Percentiles rank a stretch among this genome's conserved stretches.
Evolutionary conservation across 2,329 filamentous ascomycete genomes (phyloP).

Genomic region (Tothia fuscella): DNA sequence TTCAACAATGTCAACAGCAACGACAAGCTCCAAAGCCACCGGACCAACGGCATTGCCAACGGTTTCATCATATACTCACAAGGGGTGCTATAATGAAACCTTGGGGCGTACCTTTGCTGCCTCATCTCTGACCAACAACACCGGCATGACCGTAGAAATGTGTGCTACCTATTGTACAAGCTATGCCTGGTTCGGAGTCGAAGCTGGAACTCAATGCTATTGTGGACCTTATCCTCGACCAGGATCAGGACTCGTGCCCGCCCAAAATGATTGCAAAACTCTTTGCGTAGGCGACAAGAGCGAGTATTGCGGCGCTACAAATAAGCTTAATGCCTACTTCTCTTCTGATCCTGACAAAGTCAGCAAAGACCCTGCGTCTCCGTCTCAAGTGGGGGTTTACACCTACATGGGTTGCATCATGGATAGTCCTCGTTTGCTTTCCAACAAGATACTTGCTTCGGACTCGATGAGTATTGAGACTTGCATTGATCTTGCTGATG

Average conservation of each 20-base stretch:
- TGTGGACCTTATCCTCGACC: not conserved
- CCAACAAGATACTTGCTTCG: not conserved
- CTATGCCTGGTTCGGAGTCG: not conserved
- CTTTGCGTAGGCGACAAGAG: conserved; percentile 17
- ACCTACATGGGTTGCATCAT: not conserved
- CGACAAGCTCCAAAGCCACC: no score
- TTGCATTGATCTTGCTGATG: conserved; percentile 1
- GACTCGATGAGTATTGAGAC: conserved; percentile 8
- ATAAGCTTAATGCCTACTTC: conserved; percentile 12
- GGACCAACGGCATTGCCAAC: not conserved
- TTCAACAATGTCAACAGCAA: not conserved
- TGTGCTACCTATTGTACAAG: not conserved
- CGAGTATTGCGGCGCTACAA: conserved; percentile 17
- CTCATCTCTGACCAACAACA: not conserved
- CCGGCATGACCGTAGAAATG: not conserved
- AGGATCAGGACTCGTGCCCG: not conserved
- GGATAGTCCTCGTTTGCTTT: not conserved
- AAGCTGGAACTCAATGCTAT: not conserved
- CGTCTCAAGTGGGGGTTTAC: not conserved
- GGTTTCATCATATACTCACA: not conserved
- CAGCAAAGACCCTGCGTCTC: not conserved
- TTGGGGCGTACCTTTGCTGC: not conserved
- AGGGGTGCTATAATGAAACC: conserved; percentile 3
- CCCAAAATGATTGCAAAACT: conserved; percentile 16
- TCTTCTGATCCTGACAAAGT: not conserved